Conservation (phyloP, 176 grass and related monocot species). For the Phoenix roebelenii region DNA sequence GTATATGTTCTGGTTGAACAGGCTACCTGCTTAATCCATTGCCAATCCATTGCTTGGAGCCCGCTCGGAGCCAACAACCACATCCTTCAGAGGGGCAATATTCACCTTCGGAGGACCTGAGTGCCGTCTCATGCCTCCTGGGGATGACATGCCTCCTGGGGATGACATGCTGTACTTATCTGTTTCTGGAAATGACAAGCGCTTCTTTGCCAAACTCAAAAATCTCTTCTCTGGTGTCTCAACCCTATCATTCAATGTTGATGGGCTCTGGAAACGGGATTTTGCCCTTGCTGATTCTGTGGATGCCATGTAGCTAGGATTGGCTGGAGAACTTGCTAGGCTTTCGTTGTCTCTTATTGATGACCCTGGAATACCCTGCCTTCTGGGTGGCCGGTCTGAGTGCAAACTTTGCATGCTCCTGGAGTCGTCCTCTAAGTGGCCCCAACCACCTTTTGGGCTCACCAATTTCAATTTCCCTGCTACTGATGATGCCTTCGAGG, state of each 20-base stretch:
- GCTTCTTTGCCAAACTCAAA: conserved; percentile 49
- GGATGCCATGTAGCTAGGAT: conserved; percentile 85
- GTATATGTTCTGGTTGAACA: no score
- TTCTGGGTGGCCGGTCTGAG: conserved; percentile 53
- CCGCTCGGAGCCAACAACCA: background rate
- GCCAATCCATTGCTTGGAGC: background rate
- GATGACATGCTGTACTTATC: conserved; percentile 24
- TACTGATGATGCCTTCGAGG: conserved; percentile 34
- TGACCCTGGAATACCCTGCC: conserved; percentile 59
- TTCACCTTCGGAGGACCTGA: conserved; percentile 63
- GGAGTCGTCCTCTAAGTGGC: conserved; percentile 62
- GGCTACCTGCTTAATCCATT: background rate
- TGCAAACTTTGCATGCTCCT: conserved; percentile 69
- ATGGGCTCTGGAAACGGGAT: conserved; percentile 39
- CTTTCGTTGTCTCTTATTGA: conserved; percentile 61
- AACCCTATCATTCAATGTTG: conserved; percentile 25
- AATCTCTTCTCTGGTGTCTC: conserved; percentile 46
- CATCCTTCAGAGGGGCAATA: conserved; percentile 44
- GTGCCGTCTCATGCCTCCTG: conserved; percentile 33
- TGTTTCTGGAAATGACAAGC: conserved; percentile 57
- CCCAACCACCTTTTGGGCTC: conserved; percentile 49
- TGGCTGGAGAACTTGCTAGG: conserved; percentile 44
- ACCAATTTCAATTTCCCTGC: conserved; percentile 40
- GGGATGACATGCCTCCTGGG: conserved; percentile 9
- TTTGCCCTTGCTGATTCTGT: conserved; percentile 78